phyloP scores from a whole-genome alignment of 1,284 basidiomycete genomes.

The Cerrena zonata region DNA sequence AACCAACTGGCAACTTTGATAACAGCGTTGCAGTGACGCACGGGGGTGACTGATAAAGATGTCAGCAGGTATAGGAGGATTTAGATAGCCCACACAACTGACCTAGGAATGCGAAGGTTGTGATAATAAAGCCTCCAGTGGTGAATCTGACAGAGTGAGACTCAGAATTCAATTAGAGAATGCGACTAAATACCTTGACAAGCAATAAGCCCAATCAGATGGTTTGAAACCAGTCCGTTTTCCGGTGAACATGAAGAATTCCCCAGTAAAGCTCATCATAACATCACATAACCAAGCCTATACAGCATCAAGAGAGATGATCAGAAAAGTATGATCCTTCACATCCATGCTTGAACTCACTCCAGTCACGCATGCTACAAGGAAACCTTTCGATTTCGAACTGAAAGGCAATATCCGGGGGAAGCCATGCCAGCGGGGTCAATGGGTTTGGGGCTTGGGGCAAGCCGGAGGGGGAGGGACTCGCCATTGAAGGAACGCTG shows the following conservation, averaged over 20 bases:
- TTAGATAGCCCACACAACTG: background rate
- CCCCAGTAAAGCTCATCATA: background rate
- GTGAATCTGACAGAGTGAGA: background rate
- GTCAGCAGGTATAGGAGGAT: background rate
- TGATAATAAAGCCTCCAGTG: background rate
- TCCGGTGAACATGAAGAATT: background rate
- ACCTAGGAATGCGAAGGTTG: background rate
- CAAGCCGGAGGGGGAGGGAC: background rate
- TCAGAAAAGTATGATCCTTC: too few relatives aligned
- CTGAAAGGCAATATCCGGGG: conserved; percentile 2
- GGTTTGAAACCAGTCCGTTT: background rate
- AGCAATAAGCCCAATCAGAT: background rate
- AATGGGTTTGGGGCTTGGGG: background rate
- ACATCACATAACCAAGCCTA: conserved; percentile 8
- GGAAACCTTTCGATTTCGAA: background rate
- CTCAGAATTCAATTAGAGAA: too few relatives aligned
- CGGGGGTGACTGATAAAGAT: background rate
- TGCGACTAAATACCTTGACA: too few relatives aligned
- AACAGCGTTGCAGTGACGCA: background rate
- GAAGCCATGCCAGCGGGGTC: background rate
- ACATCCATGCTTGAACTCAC: background rate
- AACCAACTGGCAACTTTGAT: background rate
- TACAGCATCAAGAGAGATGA: background rate
- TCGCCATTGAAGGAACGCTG: too few relatives aligned
- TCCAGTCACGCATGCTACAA: background rate